phyloP scores from a whole-genome alignment of 306 rosid species.

The Malus asiatica region DNA sequence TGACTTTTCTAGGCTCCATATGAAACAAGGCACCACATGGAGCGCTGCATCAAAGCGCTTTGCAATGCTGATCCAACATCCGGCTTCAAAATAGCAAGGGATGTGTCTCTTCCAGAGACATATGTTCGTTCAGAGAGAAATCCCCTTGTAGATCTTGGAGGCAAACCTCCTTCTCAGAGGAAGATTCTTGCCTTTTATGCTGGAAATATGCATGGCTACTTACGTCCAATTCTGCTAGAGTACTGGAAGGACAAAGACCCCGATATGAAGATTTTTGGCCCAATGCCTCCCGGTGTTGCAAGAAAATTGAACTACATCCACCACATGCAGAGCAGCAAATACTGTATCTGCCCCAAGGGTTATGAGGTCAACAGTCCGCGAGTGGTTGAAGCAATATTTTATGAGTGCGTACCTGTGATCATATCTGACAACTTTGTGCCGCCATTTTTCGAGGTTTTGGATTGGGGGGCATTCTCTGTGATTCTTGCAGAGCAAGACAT shows the following conservation, averaged over 20 bases:
- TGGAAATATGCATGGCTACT: slow-evolving; percentile 80
- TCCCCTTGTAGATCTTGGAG: slow-evolving; percentile 80
- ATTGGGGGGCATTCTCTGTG: slow-evolving; percentile 83
- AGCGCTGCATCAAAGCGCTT: slow-evolving; percentile 82
- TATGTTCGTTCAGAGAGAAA: slow-evolving; percentile 59
- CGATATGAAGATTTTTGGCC: slow-evolving; percentile 72
- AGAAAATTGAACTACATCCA: slow-evolving; percentile 82
- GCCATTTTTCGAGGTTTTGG: slow-evolving; percentile 79
- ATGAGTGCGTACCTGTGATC: slow-evolving; percentile 92
- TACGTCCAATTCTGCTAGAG: slow-evolving; percentile 60
- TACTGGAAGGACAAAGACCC: slow-evolving; percentile 86
- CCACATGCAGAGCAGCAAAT: slow-evolving; percentile 85
- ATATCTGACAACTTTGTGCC: slow-evolving; percentile 97
- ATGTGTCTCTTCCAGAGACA: slow-evolving; percentile 86
- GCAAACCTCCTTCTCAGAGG: slow-evolving; percentile 67
- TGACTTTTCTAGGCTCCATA: slow-evolving; percentile 69
- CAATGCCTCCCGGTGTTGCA: slow-evolving; percentile 73
- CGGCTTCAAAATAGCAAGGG: slow-evolving; percentile 87
- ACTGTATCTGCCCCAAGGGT: slow-evolving; percentile 93
- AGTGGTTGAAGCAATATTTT: slow-evolving; percentile 79
- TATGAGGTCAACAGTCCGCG: slow-evolving; percentile 92
- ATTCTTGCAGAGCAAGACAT: slow-evolving; percentile 79
- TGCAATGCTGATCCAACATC: slow-evolving; percentile 86
- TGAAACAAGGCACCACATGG: slow-evolving; percentile 97
- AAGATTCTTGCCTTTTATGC: slow-evolving; percentile 75